These are phyloP conservation scores for Antitrichia curtipendula DNA, from an alignment of 225 moss, liverwort and hornwort species.

Conservation along the genomic window DNA sequence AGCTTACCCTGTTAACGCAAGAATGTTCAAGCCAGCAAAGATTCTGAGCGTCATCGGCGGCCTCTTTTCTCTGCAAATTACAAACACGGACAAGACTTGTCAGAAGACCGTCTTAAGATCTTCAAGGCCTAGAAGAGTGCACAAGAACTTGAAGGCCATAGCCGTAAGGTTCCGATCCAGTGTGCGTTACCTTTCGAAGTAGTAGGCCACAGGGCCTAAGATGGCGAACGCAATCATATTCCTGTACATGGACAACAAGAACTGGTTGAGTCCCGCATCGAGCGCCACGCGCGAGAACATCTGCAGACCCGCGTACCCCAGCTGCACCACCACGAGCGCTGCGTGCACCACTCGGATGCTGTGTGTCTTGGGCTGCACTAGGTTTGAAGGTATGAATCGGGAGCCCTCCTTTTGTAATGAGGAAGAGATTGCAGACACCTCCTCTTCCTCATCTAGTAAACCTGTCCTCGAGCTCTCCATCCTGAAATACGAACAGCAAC, in stretches of 20 bases:
- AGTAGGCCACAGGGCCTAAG: slow-evolving; percentile 34
- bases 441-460: neutral
- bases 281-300: slow-evolving; percentile 46
- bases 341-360: slow-evolving; percentile 33
- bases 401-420: slow-evolving; percentile 1
- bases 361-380: slow-evolving; percentile 24
- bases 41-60: slow-evolving; percentile 29
- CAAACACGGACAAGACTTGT: neutral
- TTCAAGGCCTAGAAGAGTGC: too few relatives aligned
- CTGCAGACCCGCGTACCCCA: slow-evolving; percentile 39
- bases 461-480: neutral
- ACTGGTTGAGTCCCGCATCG: slow-evolving; percentile 44
- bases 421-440: neutral
- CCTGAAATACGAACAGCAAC: neutral
- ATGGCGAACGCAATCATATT: slow-evolving; percentile 38
- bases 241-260: slow-evolving; percentile 43
- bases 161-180: neutral
- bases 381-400: neutral
- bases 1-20: slow-evolving; percentile 39
- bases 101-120: neutral
- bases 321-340: slow-evolving; percentile 34
- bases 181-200: slow-evolving; percentile 8
- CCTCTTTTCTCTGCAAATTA: slow-evolving; percentile 14
- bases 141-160: neutral
- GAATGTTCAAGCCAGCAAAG: slow-evolving; percentile 21